These are phyloP conservation scores for Trifolium fragiferum DNA, from an alignment of 306 rosid genomes.

Conservation along the genomic window DNA sequence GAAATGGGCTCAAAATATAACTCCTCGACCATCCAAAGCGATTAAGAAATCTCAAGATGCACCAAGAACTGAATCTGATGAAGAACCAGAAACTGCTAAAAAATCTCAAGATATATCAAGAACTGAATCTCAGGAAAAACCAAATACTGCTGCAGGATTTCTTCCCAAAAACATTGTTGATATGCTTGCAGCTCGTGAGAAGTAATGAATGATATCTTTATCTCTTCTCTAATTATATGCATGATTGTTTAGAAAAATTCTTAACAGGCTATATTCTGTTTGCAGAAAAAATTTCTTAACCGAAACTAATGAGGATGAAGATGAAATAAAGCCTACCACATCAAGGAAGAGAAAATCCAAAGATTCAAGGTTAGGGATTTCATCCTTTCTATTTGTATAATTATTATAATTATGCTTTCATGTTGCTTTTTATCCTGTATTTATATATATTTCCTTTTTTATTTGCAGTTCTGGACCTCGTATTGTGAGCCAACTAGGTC, in stretches of 20 bases:
- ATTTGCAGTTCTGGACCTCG: conserved; percentile 68
- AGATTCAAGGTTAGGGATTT: conserved; percentile 63
- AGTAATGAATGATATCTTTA: conserved; percentile 55
- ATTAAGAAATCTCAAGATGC: conserved; percentile 46
- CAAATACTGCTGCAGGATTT: conserved; percentile 56
- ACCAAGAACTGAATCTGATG: conserved; percentile 42
- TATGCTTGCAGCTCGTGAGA: conserved; percentile 82
- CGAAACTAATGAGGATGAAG: conserved; percentile 65
- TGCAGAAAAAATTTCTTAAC: conserved; percentile 67
- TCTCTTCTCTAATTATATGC: conserved; percentile 20
- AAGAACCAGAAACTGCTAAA: conserved; percentile 44
- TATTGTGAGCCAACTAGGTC: conserved; percentile 58
- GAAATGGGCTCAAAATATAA: conserved; percentile 69
- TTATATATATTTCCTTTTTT: conserved; percentile 23
- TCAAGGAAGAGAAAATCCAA: conserved; percentile 65
- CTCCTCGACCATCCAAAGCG: conserved; percentile 59
- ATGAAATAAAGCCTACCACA: conserved; percentile 41
- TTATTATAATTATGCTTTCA: neutral
- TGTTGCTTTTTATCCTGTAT: conserved; percentile 14
- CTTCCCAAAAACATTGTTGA: conserved; percentile 81
- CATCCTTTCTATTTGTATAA: conserved; percentile 15
- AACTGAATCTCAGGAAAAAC: conserved; percentile 45
- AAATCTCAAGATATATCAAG: conserved; percentile 45
- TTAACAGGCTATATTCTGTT: conserved; percentile 39
- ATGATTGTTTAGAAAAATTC: conserved; percentile 13